Evolutionary conservation across 345 rosid genomes (phyloP).

Genomic region (Mallotus nudiflorus): DNA sequence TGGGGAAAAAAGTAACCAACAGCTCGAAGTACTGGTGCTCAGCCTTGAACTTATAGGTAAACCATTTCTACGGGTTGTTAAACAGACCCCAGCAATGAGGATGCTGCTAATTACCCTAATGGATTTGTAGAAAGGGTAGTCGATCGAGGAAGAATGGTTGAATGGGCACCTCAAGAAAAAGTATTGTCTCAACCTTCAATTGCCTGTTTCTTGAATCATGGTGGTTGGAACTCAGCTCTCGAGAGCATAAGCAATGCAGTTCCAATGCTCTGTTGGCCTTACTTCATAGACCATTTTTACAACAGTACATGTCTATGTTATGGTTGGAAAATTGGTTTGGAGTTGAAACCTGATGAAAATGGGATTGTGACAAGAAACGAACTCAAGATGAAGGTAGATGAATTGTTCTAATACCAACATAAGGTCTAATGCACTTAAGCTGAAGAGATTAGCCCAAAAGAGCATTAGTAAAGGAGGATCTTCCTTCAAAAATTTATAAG

Average conservation of each 20-base stretch:
- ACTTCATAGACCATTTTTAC: neutral
- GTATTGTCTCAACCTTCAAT: conserved; percentile 18
- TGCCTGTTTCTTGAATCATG: conserved; percentile 17
- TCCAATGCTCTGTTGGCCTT: conserved; percentile 23
- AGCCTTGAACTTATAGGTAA: conserved; percentile 8
- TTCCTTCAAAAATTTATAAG: neutral
- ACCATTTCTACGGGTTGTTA: conserved; percentile 17
- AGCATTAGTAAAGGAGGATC: neutral
- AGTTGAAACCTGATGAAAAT: neutral
- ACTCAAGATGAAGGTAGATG: conserved; percentile 9
- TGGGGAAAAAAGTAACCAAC: neutral
- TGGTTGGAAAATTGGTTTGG: conserved; percentile 14
- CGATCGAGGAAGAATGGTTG: neutral
- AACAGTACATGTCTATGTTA: conserved; percentile 12
- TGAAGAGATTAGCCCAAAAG: conserved; percentile 5
- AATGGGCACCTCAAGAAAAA: conserved; percentile 22
- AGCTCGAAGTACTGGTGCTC: conserved; percentile 3
- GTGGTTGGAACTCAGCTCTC: conserved; percentile 12
- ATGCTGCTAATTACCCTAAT: neutral
- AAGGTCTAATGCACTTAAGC: neutral
- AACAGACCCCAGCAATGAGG: neutral
- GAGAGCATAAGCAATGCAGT: conserved; percentile 8
- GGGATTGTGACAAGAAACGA: conserved; percentile 6
- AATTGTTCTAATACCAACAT: neutral
- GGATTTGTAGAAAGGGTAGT: neutral